Evolutionary conservation across 1,139 yeast genomes (phyloP), one percentile per base, ranked within the genome.

Genomic region (Lodderomyces theae): DNA sequence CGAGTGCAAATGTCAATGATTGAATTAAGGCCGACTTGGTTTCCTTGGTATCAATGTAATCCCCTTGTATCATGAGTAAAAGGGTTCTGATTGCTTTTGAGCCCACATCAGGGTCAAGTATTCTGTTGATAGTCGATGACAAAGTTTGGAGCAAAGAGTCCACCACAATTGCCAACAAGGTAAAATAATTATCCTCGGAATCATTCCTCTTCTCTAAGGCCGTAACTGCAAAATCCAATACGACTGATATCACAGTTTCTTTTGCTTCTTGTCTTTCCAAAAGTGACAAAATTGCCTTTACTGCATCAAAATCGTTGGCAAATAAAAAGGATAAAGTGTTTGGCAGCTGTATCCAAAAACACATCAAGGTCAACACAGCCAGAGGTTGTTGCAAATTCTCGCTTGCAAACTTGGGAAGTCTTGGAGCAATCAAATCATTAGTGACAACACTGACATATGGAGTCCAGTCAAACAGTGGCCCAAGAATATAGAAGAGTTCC

Each of bases 381-480:
- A 97, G 88, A 1, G 90, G 83, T 53, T 83, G 89, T 54, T 88
- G 95, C 35, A 86, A 67, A 56, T 90, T 90, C 52, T 86, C 96
- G 32, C 66, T 72, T 2, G 85, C 83, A 58, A 90, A 89, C 18
- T 74, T 69, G 4, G 25, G 32, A 52, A 92, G 67, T 53, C 94
- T 77, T 10, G 95, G 90, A 17, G 57, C 53, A n/a, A 92, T 66
- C 28, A 89, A 66, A 33, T 66, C 56, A 3, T 64, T 57, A 53
- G 77, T 83, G 9, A 92, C 73, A 2, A 65, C 52, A 4, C 69
- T 68, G 38, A 79, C 72, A 51, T 77, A 77, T 1, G 60, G 55
- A 9, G 60, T 60, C 96, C 97, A 89, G 35, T 72, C 61, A 42
- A 69, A 70, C 25, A 57, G 50, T 3, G 70, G 68, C 9, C 74